phyloP scores from a whole-genome alignment of 2,329 filamentous ascomycete genomes.

The Monosporascus sp. region DNA sequence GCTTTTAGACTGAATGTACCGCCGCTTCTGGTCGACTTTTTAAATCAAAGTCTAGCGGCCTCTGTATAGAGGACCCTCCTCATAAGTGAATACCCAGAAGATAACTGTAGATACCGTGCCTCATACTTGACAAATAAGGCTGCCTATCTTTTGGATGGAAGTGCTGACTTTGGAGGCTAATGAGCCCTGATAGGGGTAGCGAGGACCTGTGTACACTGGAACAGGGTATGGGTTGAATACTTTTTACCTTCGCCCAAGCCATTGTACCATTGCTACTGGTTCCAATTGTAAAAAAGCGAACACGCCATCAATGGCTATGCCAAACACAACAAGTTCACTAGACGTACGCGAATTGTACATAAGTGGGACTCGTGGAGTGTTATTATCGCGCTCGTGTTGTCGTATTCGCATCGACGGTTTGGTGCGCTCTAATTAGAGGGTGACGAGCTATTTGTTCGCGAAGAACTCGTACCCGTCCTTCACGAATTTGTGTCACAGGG shows the following conservation, averaged over 20 bases:
- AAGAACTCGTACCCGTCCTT: conserved; percentile 99
- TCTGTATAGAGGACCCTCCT: too few species aligned
- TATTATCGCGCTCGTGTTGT: conserved; percentile 99
- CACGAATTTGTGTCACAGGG: conserved; percentile 95
- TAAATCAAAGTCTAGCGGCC: too few species aligned
- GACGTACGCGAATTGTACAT: conserved; percentile 90
- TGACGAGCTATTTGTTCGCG: conserved; percentile 95
- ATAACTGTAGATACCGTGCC: too few species aligned
- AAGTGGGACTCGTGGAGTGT: conserved; percentile 96
- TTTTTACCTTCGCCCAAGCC: conserved; percentile 58
- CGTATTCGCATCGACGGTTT: conserved; percentile 99
- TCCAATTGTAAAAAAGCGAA: conserved; percentile 67
- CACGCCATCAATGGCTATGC: not conserved
- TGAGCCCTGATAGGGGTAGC: too few species aligned
- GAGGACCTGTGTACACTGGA: too few species aligned
- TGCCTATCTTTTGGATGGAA: too few species aligned
- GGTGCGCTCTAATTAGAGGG: conserved; percentile 95
- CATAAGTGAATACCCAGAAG: too few species aligned
- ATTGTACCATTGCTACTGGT: conserved; percentile 99
- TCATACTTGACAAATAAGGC: too few species aligned
- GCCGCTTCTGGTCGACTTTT: too few species aligned
- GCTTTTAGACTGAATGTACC: too few species aligned
- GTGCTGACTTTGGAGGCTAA: too few species aligned
- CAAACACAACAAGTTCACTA: not conserved
- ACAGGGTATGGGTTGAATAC: too few species aligned